Conservation (phyloP, 495 filamentous ascomycete species). For the Acidiella bohemica region DNA sequence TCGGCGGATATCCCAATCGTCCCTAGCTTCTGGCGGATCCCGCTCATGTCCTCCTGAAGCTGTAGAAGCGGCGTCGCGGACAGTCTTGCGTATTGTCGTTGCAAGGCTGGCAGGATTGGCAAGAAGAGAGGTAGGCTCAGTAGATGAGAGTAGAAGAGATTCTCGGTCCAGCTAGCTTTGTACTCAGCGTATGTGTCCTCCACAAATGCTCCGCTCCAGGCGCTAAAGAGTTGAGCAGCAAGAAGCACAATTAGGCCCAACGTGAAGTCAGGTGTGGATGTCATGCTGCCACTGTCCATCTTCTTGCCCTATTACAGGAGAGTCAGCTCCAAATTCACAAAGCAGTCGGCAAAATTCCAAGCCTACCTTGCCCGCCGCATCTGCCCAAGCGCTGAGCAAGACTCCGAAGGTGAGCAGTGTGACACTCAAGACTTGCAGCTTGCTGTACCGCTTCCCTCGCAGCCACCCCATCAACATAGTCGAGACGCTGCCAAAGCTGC, state of each 20-base stretch:
- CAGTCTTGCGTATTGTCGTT: slow-evolving; percentile 37
- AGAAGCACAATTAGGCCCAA: slow-evolving; percentile 74
- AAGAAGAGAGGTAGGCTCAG: slow-evolving; percentile 60
- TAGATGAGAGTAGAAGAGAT: slow-evolving; percentile 83
- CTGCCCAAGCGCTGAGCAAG: slow-evolving; percentile 71
- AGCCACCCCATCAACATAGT: slow-evolving; percentile 78
- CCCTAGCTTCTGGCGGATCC: neutral
- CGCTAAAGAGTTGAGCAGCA: slow-evolving; percentile 76
- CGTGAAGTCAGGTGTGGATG: slow-evolving; percentile 38
- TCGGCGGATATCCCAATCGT: neutral
- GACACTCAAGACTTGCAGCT: slow-evolving; percentile 65
- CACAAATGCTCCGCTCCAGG: slow-evolving; percentile 89
- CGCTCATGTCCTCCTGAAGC: neutral
- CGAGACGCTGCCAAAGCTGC: slow-evolving; percentile 86
- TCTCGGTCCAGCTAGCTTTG: slow-evolving; percentile 88
- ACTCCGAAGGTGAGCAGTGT: slow-evolving; percentile 74
- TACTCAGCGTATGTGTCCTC: slow-evolving; percentile 76
- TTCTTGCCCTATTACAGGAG: slow-evolving; percentile 32
- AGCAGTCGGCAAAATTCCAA: no score
- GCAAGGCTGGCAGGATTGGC: slow-evolving; percentile 34
- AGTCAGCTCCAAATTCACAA: no score
- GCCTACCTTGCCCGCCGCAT: slow-evolving; percentile 64
- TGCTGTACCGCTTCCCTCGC: slow-evolving; percentile 72
- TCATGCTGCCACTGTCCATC: slow-evolving; percentile 18
- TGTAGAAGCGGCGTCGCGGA: slow-evolving; percentile 33